A percentile compares a stretch with the other conserved stretches of the same genome.
Conservation (phyloP, 2,329 filamentous ascomycete species). For the Alternaria dauci region DNA sequence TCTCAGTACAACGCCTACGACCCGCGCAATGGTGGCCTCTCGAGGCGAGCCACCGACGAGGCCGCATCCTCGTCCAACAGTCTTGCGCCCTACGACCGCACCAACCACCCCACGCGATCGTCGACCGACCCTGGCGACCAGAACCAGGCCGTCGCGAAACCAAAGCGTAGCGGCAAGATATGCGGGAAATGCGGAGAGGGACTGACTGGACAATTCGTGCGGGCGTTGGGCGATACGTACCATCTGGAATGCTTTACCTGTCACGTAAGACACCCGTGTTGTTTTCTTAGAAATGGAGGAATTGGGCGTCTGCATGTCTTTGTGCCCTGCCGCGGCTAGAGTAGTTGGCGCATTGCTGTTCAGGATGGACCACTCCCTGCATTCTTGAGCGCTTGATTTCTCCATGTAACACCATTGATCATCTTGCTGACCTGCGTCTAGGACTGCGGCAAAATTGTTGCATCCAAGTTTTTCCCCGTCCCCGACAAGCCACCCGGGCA, state of each 20-base stretch:
- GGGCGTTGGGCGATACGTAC: constrained; percentile 90
- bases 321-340: not conserved
- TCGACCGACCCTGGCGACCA: constrained; percentile 43
- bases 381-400: not conserved
- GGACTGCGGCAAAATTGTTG: constrained; percentile 97
- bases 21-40: constrained; percentile 43
- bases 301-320: not conserved
- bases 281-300: not conserved
- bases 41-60: constrained; percentile 44
- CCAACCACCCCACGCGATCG: constrained; percentile 35
- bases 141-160: constrained; percentile 33
- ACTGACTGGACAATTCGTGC: constrained; percentile 93
- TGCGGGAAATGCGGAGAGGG: constrained; percentile 88
- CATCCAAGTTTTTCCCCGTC: constrained; percentile 98
- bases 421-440: constrained; percentile 50
- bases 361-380: not conserved
- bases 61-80: constrained; percentile 32
- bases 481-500: constrained; percentile 89
- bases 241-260: constrained; percentile 99
- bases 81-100: constrained; percentile 34
- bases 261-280: constrained; percentile 65
- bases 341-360: not conserved
- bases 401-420: not conserved
- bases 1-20: constrained; percentile 42
- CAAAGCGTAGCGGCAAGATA: constrained; percentile 50